Evolutionary conservation across 805 yeast species (phyloP).

Genomic region (Barnettozyma sp.): DNA sequence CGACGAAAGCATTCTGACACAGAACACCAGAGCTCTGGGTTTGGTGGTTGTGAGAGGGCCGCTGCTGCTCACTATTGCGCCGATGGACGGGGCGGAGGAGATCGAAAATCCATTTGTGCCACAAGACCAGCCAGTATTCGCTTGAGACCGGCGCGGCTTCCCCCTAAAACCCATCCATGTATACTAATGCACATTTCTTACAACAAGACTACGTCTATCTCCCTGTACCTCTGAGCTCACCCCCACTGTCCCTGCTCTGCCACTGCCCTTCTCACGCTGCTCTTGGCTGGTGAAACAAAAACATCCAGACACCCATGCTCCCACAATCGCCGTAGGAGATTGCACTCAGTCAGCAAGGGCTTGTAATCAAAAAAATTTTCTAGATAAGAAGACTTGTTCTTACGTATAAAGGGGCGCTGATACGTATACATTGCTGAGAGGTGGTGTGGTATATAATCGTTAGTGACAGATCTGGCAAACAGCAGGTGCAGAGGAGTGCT

Average conservation of each 20-base stretch:
- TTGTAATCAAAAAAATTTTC: background rate
- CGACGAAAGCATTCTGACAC: constrained; percentile 47
- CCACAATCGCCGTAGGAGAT: constrained; percentile 3
- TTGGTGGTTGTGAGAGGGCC: constrained; percentile 85
- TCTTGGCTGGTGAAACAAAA: too few species aligned
- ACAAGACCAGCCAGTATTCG: constrained; percentile 10
- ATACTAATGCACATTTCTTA: background rate
- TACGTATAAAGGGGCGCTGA: too few species aligned
- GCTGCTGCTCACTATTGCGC: constrained; percentile 60
- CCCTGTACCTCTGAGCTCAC: too few species aligned
- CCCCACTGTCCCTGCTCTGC: background rate
- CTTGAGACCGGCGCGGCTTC: background rate
- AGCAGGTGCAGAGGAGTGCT: too few species aligned
- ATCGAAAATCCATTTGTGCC: constrained; percentile 62
- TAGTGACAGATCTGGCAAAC: too few species aligned
- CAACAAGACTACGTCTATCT: too few species aligned
- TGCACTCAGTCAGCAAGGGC: too few species aligned
- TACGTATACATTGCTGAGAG: too few species aligned
- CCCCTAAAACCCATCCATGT: constrained; percentile 1
- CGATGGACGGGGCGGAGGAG: constrained; percentile 61
- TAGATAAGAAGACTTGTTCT: too few species aligned
- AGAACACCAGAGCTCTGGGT: constrained; percentile 62
- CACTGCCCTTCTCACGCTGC: too few species aligned
- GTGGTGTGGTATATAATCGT: too few species aligned
- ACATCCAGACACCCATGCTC: constrained; percentile 2